Conservation (phyloP, 2,329 filamentous ascomycete genomes). For the Fusarium liriodendri region DNA sequence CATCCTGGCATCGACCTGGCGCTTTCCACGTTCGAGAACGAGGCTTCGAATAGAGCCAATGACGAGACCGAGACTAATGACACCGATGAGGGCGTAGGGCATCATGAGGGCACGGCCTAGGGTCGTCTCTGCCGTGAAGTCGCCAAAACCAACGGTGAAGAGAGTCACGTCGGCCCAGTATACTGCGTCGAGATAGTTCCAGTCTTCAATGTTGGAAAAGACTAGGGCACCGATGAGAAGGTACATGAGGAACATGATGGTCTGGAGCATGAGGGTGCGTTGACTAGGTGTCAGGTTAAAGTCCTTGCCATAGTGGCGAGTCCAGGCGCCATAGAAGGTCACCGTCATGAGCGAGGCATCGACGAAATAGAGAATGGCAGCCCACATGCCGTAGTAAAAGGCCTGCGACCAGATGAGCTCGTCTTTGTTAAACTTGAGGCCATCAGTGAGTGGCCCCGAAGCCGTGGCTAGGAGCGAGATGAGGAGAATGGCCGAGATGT, state of each 20-base stretch:
- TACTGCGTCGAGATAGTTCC: constrained; percentile 81
- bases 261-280: constrained; percentile 89
- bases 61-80: constrained; percentile 86
- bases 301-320: constrained; percentile 77
- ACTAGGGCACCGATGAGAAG: constrained; percentile 81
- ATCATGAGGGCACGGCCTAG: constrained; percentile 79
- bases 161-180: constrained; percentile 83
- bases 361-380: constrained; percentile 82
- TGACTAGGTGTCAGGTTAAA: constrained; percentile 85
- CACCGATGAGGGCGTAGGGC: constrained; percentile 84
- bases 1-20: constrained; percentile 66
- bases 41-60: constrained; percentile 81
- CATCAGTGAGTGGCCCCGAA: constrained; percentile 62
- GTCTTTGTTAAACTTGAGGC: constrained; percentile 50
- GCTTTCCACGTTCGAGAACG: constrained; percentile 68
- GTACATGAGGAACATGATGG: constrained; percentile 86
- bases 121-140: constrained; percentile 59
- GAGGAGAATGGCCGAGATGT: constrained; percentile 72
- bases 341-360: constrained; percentile 80
- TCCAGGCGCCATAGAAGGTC: constrained; percentile 82
- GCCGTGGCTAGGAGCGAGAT: constrained; percentile 75
- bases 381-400: constrained; percentile 87
- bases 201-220: constrained; percentile 78
- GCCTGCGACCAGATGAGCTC: constrained; percentile 80
- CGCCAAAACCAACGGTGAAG: constrained; percentile 74